A percentile compares a stretch with the other conserved stretches of the same genome.
Evolutionary conservation across 2,329 filamentous ascomycete species (phyloP).

Genomic region (Aspergillus costaricaensis): DNA sequence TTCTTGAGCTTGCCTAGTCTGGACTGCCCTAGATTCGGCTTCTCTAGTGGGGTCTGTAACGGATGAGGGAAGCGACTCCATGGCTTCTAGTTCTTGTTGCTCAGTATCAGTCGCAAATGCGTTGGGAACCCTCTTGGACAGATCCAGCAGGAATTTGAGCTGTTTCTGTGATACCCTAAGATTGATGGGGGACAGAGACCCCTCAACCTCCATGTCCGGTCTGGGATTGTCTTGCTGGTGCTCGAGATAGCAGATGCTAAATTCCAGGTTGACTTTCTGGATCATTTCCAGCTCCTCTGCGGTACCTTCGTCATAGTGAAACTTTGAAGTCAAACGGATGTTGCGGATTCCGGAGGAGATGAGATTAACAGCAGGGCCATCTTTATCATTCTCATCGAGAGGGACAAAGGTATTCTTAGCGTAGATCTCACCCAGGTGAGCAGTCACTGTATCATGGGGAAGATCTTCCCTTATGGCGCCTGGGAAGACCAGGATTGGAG

Average conservation of each 20-base stretch:
- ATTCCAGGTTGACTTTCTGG: slow-evolving; percentile 91
- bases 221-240: slow-evolving; percentile 75
- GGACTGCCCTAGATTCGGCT: slow-evolving; percentile 52
- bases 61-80: slow-evolving; percentile 67
- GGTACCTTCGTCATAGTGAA: slow-evolving; percentile 72
- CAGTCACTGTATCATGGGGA: slow-evolving; percentile 80
- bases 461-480: slow-evolving; percentile 70
- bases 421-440: slow-evolving; percentile 95
- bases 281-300: slow-evolving; percentile 93
- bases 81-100: slow-evolving; percentile 70
- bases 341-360: slow-evolving; percentile 89
- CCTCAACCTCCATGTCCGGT: slow-evolving; percentile 88
- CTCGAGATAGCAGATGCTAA: slow-evolving; percentile 88
- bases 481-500: slow-evolving; percentile 94
- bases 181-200: slow-evolving; percentile 90
- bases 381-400: slow-evolving; percentile 69
- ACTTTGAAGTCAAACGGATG: slow-evolving; percentile 83
- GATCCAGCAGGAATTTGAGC: slow-evolving; percentile 81
- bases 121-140: slow-evolving; percentile 82
- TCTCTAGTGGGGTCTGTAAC: slow-evolving; percentile 54
- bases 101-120: slow-evolving; percentile 78
- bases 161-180: slow-evolving; percentile 87
- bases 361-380: slow-evolving; percentile 79
- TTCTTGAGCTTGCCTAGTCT: slow-evolving; percentile 49
- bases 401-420: slow-evolving; percentile 90